Evolutionary conservation across 176 grass and related monocot genomes (phyloP), one percentile per base, ranked within the genome.

Genomic region (Eleusine coracana): DNA sequence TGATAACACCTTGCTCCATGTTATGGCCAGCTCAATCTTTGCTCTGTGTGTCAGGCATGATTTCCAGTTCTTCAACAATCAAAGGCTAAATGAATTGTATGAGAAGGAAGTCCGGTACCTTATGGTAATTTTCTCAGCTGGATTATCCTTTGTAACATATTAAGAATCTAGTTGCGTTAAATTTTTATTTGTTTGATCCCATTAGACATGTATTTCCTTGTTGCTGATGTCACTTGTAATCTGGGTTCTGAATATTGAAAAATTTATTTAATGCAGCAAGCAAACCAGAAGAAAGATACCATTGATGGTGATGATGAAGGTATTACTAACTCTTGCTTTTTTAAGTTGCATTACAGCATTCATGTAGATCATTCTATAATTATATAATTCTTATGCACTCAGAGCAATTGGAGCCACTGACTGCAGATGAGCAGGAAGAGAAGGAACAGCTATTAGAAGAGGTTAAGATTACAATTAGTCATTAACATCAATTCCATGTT

Each of bases 61-160:
- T 90, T 99, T 99, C 78, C 96, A 99, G 77, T 99, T 99, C 81
- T 99, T 96, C 73, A 99, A 99, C 87, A 99, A 59, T 18, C 93
- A 99, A 75, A 93, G 96, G 65, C 71, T 99, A 11, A 99, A 88
- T 68, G 93, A 99, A 66, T 86, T 99, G 50, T 99, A 99, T 73
- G 96, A 99, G 84, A 99, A 99, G 89, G 96, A 99, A 93, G 96
- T 99, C 44, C 89, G 90, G 17, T 94, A 99, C 83, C 92, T 96
- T 46, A 89, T 99, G 96, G 96, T 99, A 88, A 76, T 83, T 60
- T 41, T 31, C 67, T 80, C 20, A 67, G 48, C 77, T 80, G 4
- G 36, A 52, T 63, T 63, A 63, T 63, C 25, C 60, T 63, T 29
- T 63, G 11, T 63, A 28, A 29, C 25, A 29, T 80, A 20, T 73